Evolutionary conservation across 2,329 filamentous ascomycete genomes (phyloP).

Genomic region (Arthrobotrys sinensis): DNA sequence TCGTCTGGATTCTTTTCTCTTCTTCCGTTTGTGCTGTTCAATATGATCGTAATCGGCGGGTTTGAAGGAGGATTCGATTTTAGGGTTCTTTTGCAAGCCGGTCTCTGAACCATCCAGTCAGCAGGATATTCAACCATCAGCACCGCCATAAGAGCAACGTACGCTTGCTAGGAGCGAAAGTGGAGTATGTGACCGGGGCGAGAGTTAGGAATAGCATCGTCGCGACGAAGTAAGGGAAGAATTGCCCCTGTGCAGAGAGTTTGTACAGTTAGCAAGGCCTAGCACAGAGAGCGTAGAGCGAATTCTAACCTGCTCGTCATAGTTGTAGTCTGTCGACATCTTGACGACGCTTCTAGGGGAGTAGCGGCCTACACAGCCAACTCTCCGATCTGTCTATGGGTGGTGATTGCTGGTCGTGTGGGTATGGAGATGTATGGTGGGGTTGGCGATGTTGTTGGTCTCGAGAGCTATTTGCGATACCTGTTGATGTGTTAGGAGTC

Average conservation of each 20-base stretch:
- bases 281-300: conserved; percentile 46
- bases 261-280: conserved; percentile 39
- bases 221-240: conserved; percentile 99
- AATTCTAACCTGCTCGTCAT: conserved; percentile 84
- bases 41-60: conserved; percentile 88
- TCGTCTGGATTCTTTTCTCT: conserved; percentile 90
- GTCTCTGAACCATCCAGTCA: conserved; percentile 62
- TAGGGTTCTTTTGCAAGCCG: conserved; percentile 64
- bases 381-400: conserved; percentile 43
- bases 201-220: conserved; percentile 90
- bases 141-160: conserved; percentile 62
- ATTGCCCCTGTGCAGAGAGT: conserved; percentile 78
- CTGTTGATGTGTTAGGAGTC: conserved; percentile 39
- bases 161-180: conserved; percentile 83
- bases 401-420: conserved; percentile 42
- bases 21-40: conserved; percentile 83
- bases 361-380: conserved; percentile 52
- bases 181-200: conserved; percentile 88
- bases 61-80: conserved; percentile 76
- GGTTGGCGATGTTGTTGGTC: conserved; percentile 30
- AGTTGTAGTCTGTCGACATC: conserved; percentile 96
- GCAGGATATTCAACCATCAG: neutral
- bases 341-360: conserved; percentile 67
- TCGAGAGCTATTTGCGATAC: conserved; percentile 23
- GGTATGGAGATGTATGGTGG: conserved; percentile 41